These are phyloP conservation scores for Pholiota adiposa DNA, from an alignment of 1,284 basidiomycete genomes.

Conservation along the genomic window DNA sequence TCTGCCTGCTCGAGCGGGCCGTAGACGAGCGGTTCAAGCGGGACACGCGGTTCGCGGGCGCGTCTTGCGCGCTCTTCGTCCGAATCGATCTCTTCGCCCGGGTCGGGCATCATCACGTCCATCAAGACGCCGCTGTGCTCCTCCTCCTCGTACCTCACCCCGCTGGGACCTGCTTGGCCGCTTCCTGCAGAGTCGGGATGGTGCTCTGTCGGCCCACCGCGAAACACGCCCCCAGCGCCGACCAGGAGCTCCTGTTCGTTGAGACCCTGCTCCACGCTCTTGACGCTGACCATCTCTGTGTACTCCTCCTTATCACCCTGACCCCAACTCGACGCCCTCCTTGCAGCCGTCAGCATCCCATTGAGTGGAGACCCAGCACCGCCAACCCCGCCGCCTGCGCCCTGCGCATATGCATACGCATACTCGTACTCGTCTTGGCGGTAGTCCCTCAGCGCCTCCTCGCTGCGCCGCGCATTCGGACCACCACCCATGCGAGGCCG, in stretches of 20 bases:
- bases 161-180: not conserved
- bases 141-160: not conserved
- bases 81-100: conserved; percentile 1
- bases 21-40: not conserved
- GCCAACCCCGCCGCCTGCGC: conserved; percentile 23
- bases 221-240: conserved; percentile 56
- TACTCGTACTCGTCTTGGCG: conserved; percentile 5
- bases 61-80: not conserved
- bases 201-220: conserved; percentile 10
- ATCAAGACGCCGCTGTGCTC: not conserved
- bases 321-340: conserved; percentile 68
- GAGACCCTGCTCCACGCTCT: conserved; percentile 51
- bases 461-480: conserved; percentile 32
- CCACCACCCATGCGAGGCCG: not conserved
- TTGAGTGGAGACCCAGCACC: not conserved
- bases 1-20: conserved; percentile 5
- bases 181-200: not conserved
- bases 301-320: conserved; percentile 52
- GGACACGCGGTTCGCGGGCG: not conserved
- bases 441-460: conserved; percentile 36
- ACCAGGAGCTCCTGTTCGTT: conserved; percentile 53
- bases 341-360: conserved; percentile 39
- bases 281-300: conserved; percentile 55
- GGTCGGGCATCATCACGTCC: conserved; percentile 1
- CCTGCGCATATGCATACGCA: conserved; percentile 20